Conservation (phyloP, 306 rosid species). For the Sindora glabra region DNA sequence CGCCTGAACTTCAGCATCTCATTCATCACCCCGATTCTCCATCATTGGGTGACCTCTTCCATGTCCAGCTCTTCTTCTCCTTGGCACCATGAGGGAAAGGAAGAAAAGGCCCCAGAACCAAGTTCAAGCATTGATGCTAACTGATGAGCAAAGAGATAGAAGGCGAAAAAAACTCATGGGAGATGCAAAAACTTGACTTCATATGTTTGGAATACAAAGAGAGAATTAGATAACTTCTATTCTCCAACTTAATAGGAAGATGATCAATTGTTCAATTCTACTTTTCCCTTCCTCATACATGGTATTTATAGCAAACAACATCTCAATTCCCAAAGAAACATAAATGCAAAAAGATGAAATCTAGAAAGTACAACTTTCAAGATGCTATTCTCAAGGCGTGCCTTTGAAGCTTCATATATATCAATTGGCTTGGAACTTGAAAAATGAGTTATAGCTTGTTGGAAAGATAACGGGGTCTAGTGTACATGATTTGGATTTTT, state of each 20-base stretch:
- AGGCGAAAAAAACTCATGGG: background rate
- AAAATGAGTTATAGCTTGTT: background rate
- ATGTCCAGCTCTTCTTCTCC: background rate
- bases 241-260: no score
- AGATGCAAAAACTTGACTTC: no score
- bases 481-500: no score
- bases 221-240: background rate
- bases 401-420: background rate
- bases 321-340: no score
- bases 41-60: background rate
- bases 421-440: background rate
- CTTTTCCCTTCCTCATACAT: no score
- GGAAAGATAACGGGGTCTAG: background rate
- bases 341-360: no score
- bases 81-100: background rate
- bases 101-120: background rate
- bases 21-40: background rate
- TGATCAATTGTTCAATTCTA: background rate
- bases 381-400: no score
- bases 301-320: no score
- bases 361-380: no score
- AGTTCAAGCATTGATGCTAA: background rate
- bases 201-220: background rate
- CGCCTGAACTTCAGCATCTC: background rate
- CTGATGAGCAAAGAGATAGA: background rate